Conservation (phyloP, 2,329 filamentous ascomycete genomes). For the Trichoderma lentiforme region DNA sequence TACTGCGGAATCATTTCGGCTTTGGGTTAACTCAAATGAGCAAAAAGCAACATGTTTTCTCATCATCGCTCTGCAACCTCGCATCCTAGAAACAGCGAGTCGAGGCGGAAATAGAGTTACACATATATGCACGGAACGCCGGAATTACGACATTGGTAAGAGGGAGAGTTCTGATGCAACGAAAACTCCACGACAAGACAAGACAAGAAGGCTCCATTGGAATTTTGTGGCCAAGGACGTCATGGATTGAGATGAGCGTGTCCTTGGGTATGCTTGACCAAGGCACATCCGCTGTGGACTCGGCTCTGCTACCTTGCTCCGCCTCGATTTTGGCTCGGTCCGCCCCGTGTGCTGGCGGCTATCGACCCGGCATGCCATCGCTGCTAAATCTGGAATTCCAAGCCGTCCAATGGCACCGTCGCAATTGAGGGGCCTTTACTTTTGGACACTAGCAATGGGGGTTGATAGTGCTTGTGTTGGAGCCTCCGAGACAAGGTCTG, state of each 20-base stretch:
- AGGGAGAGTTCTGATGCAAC: not conserved
- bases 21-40: not conserved
- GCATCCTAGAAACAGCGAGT: not conserved
- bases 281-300: not conserved
- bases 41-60: not conserved
- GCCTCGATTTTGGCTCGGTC: not conserved
- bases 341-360: not conserved
- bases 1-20: not conserved
- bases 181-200: not conserved
- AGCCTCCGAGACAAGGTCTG: not conserved
- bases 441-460: not conserved
- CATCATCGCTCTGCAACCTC: not conserved
- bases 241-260: not conserved
- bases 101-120: not conserved
- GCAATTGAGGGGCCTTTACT: not conserved
- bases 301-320: not conserved
- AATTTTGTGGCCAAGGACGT: not conserved
- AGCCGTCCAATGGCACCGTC: not conserved
- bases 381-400: not conserved
- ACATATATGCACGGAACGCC: not conserved
- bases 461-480: not conserved
- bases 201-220: not conserved
- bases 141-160: not conserved
- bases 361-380: not conserved
- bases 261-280: not conserved